These are phyloP conservation scores for Cryptosporidium tyzzeri DNA, from an alignment of 169 alveolate species.

Conservation along the genomic window DNA sequence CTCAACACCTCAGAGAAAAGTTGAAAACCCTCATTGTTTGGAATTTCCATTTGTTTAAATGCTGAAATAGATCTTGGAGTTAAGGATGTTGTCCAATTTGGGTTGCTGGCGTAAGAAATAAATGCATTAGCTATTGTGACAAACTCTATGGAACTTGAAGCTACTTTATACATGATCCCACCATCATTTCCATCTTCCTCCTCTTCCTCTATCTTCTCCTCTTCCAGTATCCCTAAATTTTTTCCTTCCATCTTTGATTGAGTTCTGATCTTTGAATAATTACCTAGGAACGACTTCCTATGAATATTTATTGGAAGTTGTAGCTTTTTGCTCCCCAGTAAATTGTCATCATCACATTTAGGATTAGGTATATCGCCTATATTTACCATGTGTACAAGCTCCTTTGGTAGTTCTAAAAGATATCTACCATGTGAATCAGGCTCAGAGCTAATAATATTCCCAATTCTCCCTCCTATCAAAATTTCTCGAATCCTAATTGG, in stretches of 20 bases:
- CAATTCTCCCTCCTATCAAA: conserved; percentile 51
- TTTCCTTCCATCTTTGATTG: not conserved
- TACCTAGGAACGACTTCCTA: not conserved
- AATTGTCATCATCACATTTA: not conserved
- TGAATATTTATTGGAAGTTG: conserved; percentile 29
- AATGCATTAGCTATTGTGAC: conserved; percentile 37
- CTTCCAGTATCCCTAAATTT: not conserved
- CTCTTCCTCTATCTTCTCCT: not conserved
- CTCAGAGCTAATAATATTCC: conserved; percentile 49
- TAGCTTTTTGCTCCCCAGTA: conserved; percentile 2
- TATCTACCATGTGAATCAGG: conserved; percentile 59
- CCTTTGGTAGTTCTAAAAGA: conserved; percentile 49
- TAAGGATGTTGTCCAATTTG: conserved; percentile 53
- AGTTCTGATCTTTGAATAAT: not conserved
- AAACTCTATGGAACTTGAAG: conserved; percentile 12
- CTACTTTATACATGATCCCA: not conserved
- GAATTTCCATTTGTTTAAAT: not conserved
- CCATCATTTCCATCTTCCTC: not conserved
- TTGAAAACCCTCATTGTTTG: not conserved
- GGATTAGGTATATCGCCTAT: not conserved
- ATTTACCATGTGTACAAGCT: conserved; percentile 20
- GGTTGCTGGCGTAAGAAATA: conserved; percentile 26
- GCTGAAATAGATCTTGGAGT: conserved; percentile 60
- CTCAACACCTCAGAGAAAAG: conserved; percentile 19
- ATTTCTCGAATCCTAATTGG: conserved; percentile 64